phyloP scores from a whole-genome alignment of 2,329 filamentous ascomycete species.

The Paecilomyces formosus region DNA sequence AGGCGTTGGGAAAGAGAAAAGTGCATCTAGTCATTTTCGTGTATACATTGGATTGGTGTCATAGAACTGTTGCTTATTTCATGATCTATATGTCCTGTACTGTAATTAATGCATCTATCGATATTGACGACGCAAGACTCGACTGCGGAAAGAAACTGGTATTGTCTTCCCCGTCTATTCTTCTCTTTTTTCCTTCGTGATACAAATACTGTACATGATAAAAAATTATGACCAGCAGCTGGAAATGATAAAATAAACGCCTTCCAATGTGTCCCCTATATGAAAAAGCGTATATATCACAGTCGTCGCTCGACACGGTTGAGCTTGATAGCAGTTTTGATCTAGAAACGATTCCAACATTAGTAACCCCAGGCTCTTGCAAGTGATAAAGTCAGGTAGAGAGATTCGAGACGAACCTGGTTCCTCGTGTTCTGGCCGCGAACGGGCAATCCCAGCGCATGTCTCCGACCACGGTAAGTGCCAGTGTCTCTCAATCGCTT shows the following conservation, averaged over 20 bases:
- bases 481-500: constrained; percentile 81
- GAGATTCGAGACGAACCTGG: constrained; percentile 45
- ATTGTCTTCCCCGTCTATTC: background rate
- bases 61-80: background rate
- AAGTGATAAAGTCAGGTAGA: background rate
- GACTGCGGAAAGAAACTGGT: background rate
- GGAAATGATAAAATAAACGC: constrained; percentile 17
- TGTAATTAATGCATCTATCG: background rate
- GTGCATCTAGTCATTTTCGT: background rate
- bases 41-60: background rate
- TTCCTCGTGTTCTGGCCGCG: constrained; percentile 81
- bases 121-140: background rate
- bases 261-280: constrained; percentile 15
- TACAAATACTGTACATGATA: background rate
- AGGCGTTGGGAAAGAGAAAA: constrained; percentile 9
- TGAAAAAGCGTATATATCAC: constrained; percentile 15
- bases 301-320: constrained; percentile 52
- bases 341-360: constrained; percentile 33
- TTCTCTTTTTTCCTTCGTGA: background rate
- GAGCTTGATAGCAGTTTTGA: constrained; percentile 50
- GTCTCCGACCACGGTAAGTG: constrained; percentile 76
- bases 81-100: background rate
- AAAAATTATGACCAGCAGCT: constrained; percentile 2
- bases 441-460: constrained; percentile 88
- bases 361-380: background rate